Base-by-base conservation (phyloP, 2,329 filamentous ascomycete genomes). In the Hypoxylon sp. region DNA sequence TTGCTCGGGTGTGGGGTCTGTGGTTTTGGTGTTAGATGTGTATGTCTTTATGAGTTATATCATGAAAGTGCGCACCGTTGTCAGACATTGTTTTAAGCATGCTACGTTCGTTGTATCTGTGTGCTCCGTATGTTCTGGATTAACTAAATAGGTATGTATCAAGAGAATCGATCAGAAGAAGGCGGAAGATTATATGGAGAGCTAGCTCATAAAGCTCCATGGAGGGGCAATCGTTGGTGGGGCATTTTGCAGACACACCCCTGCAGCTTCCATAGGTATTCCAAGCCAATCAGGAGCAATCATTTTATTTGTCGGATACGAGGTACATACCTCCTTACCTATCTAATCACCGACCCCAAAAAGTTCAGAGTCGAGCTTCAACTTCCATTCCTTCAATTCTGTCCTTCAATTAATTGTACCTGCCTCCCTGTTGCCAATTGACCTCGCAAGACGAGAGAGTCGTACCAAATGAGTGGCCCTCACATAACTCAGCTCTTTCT, bases 1-100 rank as follows among this genome's bases (percentile, higher is more conserved):
- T 70, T 88, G 84, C 68, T 85, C 87, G 63, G 85, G 81, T 21
- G 82, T 84, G 59, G 78, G 81, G 74, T 90, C 87, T 85, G 73
- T 41, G 21, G 21, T 47, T 32, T 4, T 29, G 14, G 34, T 54
- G 27, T 57, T 45, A 62, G 37, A 47, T n/a, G n/a, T n/a, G n/a
- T n/a, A 46, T 39, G 16, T 39, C 5, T 25, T 16, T 27, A n/a
- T 37, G 7, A 4, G 27, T 37, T 8, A 23, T 2, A 5, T 7
- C 32, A 9, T 29, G 7, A 34, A 19, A n/a, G 3, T 48, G 8
- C 65, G 21, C 67, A 71, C 70, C 69, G 60, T 65, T 71, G 39
- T 75, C 74, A 14, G 73, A 60, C 74, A 75, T 75, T 30, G 1
- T 67, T 58, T 3, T 34, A 2, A 25, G 11, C 29, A 30, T 14